Evolutionary conservation across 345 rosid species (phyloP), one percentile per base, ranked within the genome.

Genomic region (Sisymbrium irio): DNA sequence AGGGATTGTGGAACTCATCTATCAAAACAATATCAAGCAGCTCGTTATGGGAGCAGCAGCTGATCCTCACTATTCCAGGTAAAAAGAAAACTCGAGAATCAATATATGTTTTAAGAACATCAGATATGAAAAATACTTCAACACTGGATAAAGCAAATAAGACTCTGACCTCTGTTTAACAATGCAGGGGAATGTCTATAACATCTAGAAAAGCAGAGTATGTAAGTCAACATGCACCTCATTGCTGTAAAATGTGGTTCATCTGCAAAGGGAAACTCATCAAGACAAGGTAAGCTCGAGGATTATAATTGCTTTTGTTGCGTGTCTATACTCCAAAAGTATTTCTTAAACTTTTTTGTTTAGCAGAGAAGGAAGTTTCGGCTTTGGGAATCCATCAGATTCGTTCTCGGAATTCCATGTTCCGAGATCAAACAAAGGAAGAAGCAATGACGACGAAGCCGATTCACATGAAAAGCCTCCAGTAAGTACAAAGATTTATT

Each of bases 31-130:
- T 14, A 85, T 93, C 33, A 80, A 53, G 75, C 82, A 84, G 75
- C 93, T 93, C 72, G 93, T 89, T 22, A 89, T 93, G 89, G 98
- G 98, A 77, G 93, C 91, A 61, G 97, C 97, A 66, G 86, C 89
- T 15, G 88, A 90, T 82, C 82, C 76, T 65, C 87, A 83, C 77
- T 81, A 77, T 74, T 81, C 85, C 4, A 89, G 63, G 93, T 87
- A 84, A 39, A 84, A 39, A n/a, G 25, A 51, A 7, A 9, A 22
- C 17, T 18, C 41, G 1, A 41, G 22, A 70, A 17, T 7, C 57
- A 9, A 45, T 13, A 19, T 56, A 20, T 49, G 28, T 6, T 67
- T 50, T 51, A 17, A 51, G 57, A 51, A 50, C 30, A 4, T 20
- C 30, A 18, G 13, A 13, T 55, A 39, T 27, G 0, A 27, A 37